These are phyloP conservation scores for Iris pallida DNA, from an alignment of 116 monocot species.

Conservation along the genomic window DNA sequence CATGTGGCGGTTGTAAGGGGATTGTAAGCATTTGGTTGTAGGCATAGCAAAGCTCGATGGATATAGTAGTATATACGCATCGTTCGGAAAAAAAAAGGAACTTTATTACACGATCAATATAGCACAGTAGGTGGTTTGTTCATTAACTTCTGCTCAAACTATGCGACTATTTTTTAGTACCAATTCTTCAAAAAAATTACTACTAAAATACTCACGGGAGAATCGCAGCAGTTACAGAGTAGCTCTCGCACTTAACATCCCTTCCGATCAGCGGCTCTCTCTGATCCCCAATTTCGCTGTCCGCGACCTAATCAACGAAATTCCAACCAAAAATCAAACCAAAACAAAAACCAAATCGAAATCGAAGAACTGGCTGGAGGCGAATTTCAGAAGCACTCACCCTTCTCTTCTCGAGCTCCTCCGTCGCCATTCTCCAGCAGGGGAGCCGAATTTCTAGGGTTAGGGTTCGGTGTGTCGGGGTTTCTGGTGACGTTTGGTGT, in stretches of 20 bases:
- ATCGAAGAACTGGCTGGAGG: no score
- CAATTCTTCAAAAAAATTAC: background rate
- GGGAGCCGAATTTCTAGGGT: no score
- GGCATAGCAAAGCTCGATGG: no score
- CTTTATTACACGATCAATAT: background rate
- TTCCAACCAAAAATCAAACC: background rate
- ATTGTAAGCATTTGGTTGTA: no score
- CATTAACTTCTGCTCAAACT: background rate
- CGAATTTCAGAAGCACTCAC: background rate
- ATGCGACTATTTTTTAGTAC: background rate
- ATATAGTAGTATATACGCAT: no score
- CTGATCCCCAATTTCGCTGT: slow-evolving; percentile 18
- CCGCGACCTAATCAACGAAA: background rate
- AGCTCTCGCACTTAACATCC: slow-evolving; percentile 21
- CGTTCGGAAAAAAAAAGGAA: background rate
- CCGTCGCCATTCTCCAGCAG: no score
- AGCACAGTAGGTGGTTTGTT: background rate
- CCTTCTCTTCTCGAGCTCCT: no score
- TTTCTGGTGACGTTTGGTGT: no score
- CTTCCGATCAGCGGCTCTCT: slow-evolving; percentile 38
- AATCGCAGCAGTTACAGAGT: slow-evolving; percentile 39
- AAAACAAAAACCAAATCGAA: background rate
- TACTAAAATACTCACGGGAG: slow-evolving; percentile 42
- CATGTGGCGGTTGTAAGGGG: no score
- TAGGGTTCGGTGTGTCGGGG: no score